Evolutionary conservation across 169 alveolate genomes (phyloP).

Genomic region (Plasmodium fragile): DNA sequence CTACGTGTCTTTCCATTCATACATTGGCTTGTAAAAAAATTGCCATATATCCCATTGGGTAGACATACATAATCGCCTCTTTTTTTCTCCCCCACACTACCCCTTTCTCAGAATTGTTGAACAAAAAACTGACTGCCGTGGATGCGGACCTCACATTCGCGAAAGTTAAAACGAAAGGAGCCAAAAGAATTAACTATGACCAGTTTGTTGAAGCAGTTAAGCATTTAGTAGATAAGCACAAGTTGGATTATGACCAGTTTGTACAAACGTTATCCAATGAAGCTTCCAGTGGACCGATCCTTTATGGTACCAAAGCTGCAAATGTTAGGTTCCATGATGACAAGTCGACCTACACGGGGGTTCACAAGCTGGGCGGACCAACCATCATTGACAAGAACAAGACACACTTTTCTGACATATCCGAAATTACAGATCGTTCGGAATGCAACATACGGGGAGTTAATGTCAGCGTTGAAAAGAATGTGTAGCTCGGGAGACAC

Average conservation of each 20-base stretch:
- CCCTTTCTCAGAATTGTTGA: slow-evolving; percentile 77
- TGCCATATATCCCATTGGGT: not conserved
- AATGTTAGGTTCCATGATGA: slow-evolving; percentile 90
- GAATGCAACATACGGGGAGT: slow-evolving; percentile 82
- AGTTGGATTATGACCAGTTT: slow-evolving; percentile 74
- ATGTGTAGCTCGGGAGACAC: slow-evolving; percentile 7
- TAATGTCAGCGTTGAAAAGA: slow-evolving; percentile 75
- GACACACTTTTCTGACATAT: slow-evolving; percentile 79
- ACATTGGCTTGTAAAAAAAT: not conserved
- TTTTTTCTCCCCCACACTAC: not conserved
- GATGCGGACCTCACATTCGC: slow-evolving; percentile 90
- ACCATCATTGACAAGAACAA: slow-evolving; percentile 87
- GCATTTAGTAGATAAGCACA: slow-evolving; percentile 78
- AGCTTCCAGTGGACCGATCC: slow-evolving; percentile 89
- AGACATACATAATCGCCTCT: not conserved
- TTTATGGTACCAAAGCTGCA: slow-evolving; percentile 92
- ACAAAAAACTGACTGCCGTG: slow-evolving; percentile 85
- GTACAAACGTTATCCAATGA: slow-evolving; percentile 61
- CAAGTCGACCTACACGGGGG: slow-evolving; percentile 91
- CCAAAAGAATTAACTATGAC: slow-evolving; percentile 81
- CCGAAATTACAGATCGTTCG: slow-evolving; percentile 81
- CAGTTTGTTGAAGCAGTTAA: slow-evolving; percentile 83
- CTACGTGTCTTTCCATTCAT: not conserved
- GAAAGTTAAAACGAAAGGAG: slow-evolving; percentile 83
- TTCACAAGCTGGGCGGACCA: slow-evolving; percentile 92